phyloP scores from a whole-genome alignment of 495 filamentous ascomycete species.

The Penicillium atrosanguineum region DNA sequence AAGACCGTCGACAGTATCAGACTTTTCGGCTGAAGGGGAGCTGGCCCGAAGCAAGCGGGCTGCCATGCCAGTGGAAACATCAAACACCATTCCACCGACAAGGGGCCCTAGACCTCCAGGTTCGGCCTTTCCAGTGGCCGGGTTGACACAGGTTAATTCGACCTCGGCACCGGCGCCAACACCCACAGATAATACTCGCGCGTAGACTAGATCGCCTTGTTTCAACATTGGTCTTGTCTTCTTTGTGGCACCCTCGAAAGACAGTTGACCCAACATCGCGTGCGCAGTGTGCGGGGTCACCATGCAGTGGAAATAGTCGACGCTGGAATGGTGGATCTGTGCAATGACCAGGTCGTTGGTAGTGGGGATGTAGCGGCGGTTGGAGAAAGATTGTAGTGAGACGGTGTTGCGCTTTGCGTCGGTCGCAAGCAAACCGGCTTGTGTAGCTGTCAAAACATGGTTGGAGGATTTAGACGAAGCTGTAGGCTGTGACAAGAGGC shows the following conservation, averaged over 20 bases:
- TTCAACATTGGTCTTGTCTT: conserved; percentile 82
- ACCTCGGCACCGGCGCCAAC: conserved; percentile 80
- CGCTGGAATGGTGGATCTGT: conserved; percentile 68
- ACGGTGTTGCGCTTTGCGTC: conserved; percentile 69
- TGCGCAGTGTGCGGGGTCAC: conserved; percentile 68
- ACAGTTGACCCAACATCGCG: conserved; percentile 77
- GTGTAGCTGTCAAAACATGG: conserved; percentile 63
- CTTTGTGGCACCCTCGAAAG: conserved; percentile 87
- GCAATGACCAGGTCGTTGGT: conserved; percentile 81
- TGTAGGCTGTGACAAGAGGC: conserved; percentile 38
- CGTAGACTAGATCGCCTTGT: conserved; percentile 78
- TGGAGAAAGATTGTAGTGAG: conserved; percentile 36
- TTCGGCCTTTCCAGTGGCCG: conserved; percentile 82
- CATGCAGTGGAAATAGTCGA: conserved; percentile 73
- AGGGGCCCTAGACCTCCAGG: conserved; percentile 84
- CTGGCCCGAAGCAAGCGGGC: conserved; percentile 60
- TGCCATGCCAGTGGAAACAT: conserved; percentile 76
- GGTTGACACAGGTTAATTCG: conserved; percentile 84
- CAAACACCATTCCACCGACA: conserved; percentile 82
- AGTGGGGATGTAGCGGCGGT: conserved; percentile 72
- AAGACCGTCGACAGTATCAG: conserved; percentile 61
- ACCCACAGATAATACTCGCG: conserved; percentile 63
- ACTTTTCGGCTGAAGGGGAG: conserved; percentile 55
- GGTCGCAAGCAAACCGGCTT: conserved; percentile 73
- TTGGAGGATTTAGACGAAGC: conserved; percentile 16